Conservation (phyloP, 495 filamentous ascomycete genomes). For the Halenospora varia region DNA sequence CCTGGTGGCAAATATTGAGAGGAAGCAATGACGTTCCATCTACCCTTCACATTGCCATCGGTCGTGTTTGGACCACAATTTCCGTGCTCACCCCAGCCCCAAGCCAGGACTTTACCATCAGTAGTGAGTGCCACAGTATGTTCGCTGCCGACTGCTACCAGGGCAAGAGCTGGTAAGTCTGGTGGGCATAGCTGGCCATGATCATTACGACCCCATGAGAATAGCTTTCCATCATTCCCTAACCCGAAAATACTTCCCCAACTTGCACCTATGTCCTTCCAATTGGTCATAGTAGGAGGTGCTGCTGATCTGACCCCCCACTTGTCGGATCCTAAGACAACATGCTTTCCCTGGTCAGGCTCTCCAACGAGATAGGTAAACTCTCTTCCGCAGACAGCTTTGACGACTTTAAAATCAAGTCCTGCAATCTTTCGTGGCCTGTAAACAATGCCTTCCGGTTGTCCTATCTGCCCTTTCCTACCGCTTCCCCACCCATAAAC, state of each 20-base stretch:
- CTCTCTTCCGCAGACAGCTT: constrained; percentile 73
- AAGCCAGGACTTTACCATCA: constrained; percentile 62
- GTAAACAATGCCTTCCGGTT: constrained; percentile 42
- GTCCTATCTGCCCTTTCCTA: constrained; percentile 79
- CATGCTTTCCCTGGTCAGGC: constrained; percentile 46
- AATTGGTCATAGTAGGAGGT: constrained; percentile 35
- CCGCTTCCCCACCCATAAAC: constrained; percentile 87
- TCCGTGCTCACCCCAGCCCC: constrained; percentile 98
- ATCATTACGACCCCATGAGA: constrained; percentile 76
- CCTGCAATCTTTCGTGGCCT: constrained; percentile 54
- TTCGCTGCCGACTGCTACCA: constrained; percentile 80
- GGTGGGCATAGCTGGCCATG: constrained; percentile 72
- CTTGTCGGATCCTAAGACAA: constrained; percentile 67
- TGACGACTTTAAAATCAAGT: constrained; percentile 50
- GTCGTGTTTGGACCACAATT: constrained; percentile 73
- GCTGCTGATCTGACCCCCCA: constrained; percentile 51
- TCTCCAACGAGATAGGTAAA: constrained; percentile 70
- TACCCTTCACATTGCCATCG: constrained; percentile 58
- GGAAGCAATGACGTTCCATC: constrained; percentile 57
- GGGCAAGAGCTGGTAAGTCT: constrained; percentile 42
- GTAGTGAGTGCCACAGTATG: constrained; percentile 68
- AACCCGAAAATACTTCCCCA: constrained; percentile 81
- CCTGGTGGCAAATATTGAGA: constrained; percentile 40
- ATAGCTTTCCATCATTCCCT: constrained; percentile 47
- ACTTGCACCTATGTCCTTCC: constrained; percentile 63